Evolutionary conservation across 2,329 filamentous ascomycete genomes (phyloP).

Genomic region (Pseudopithomyces chartarum): DNA sequence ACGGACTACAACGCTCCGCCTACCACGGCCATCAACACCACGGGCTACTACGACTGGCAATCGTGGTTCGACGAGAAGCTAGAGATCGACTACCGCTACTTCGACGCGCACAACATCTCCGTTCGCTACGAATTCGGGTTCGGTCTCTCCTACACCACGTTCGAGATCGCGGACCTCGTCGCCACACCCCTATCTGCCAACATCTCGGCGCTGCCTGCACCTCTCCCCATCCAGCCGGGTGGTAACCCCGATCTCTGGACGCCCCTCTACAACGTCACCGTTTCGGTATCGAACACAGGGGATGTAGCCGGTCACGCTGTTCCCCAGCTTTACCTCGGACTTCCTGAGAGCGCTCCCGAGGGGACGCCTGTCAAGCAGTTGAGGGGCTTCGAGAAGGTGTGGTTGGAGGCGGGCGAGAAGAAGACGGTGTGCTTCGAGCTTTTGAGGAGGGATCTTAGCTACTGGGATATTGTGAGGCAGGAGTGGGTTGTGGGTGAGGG

Average conservation of each 20-base stretch:
- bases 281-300: constrained; percentile 73
- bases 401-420: constrained; percentile 14
- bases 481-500: constrained; percentile 41
- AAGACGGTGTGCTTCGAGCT: constrained; percentile 20
- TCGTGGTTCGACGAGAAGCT: constrained; percentile 61
- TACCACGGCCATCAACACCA: constrained; percentile 46
- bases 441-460: constrained; percentile 24
- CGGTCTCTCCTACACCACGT: constrained; percentile 77
- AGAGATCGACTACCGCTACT: constrained; percentile 80
- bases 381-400: constrained; percentile 48
- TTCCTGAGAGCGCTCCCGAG: constrained; percentile 61
- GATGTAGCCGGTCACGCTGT: constrained; percentile 56
- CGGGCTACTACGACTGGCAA: constrained; percentile 51
- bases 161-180: constrained; percentile 69
- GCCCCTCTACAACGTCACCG: constrained; percentile 68
- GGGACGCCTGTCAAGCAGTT: constrained; percentile 56
- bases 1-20: constrained; percentile 66
- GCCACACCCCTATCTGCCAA: constrained; percentile 59
- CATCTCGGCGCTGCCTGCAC: constrained; percentile 62
- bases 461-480: constrained; percentile 25
- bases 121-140: constrained; percentile 82
- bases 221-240: constrained; percentile 49
- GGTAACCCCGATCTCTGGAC: constrained; percentile 64
- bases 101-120: constrained; percentile 67
- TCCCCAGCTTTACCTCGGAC: constrained; percentile 62